Evolutionary conservation across 2,329 filamentous ascomycete species (phyloP), one percentile per base, ranked within the genome.

Genomic region (Talaromyces piceae): DNA sequence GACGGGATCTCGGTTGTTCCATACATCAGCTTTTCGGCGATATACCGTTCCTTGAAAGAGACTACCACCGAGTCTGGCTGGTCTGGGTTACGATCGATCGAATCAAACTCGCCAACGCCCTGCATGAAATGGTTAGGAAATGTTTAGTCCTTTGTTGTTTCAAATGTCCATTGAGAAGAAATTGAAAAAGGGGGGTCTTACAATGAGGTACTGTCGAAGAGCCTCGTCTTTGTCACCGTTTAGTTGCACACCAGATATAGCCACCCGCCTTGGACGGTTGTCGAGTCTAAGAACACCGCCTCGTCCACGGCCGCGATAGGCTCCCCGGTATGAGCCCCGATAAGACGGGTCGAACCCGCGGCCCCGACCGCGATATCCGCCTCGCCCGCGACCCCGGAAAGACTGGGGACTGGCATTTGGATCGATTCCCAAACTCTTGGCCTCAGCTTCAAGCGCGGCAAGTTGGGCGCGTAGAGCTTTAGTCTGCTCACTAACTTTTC

Each of bases 281-380:
- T 83, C 80, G 4, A 83, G 69, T 55, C 78, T 71, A 58, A 77
- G 73, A 13, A 80, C 77, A 50, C 73, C 74, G 27, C 76, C 74
- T 23, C 72, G 72, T 16, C 69, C 70, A 47, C 71, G 70, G 3
- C 75, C 75, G 43, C 73, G 70, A 59, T 66, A 71, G 43, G 62
- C 62, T 44, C 68, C 68, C 25, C 63, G 63, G 54, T 61, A 72
- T 16, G 65, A 63, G 44, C 68, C 68, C 27, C 63, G 63, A 55
- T 61, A 73, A 9, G 65, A 63, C 26, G 68, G 63, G 46, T 70
- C 67, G 53, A 66, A 73, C 9, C 63, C 66, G 12, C 73, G 68
- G 7, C 74, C 72, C 37, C 74, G 67, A 43, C 61, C 69, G 43
- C 63, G 68, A 49, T 63, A 69, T n/a, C 63, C 63, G 30, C 59